These are phyloP conservation scores for Symbiotaphrina buchneri DNA, from an alignment of 495 filamentous ascomycete species.

Conservation along the genomic window DNA sequence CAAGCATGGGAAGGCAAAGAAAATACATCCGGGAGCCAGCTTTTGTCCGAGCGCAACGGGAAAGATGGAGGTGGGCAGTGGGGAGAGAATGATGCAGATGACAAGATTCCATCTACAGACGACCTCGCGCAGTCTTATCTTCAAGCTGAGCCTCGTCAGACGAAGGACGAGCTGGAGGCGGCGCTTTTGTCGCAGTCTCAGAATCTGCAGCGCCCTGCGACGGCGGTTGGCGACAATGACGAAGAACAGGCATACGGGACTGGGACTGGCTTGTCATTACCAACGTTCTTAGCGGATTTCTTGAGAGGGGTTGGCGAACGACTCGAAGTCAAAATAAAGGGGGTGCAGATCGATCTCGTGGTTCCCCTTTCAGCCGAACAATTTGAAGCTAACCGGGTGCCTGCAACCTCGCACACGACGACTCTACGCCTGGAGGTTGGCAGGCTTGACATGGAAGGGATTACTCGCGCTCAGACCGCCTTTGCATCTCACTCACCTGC, in stretches of 20 bases:
- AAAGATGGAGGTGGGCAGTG: conserved; percentile 9
- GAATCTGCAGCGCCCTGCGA: conserved; percentile 18
- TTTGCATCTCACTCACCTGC: too few species aligned
- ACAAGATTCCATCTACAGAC: conserved; percentile 44
- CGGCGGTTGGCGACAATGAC: conserved; percentile 39
- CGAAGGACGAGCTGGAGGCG: conserved; percentile 54
- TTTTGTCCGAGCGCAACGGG: conserved; percentile 5
- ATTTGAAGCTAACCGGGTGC: conserved; percentile 1
- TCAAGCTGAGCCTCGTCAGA: conserved; percentile 50
- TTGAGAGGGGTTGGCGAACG: conserved; percentile 67
- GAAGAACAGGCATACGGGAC: conserved; percentile 42
- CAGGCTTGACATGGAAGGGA: conserved; percentile 40
- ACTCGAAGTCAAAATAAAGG: conserved; percentile 41
- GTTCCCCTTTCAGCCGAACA: conserved; percentile 18
- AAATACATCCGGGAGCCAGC: background rate
- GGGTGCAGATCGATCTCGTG: conserved; percentile 32
- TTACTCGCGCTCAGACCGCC: conserved; percentile 30
- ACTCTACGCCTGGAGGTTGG: conserved; percentile 43
- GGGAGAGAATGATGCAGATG: background rate
- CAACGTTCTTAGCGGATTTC: conserved; percentile 61
- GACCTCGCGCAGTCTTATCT: conserved; percentile 79
- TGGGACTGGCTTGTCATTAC: conserved; percentile 50
- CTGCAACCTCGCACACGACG: conserved; percentile 21
- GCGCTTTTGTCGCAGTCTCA: conserved; percentile 46
- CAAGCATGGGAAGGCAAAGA: conserved; percentile 1